phyloP scores from a whole-genome alignment of 441 rosid genomes.

The Erysimum pusillum region DNA sequence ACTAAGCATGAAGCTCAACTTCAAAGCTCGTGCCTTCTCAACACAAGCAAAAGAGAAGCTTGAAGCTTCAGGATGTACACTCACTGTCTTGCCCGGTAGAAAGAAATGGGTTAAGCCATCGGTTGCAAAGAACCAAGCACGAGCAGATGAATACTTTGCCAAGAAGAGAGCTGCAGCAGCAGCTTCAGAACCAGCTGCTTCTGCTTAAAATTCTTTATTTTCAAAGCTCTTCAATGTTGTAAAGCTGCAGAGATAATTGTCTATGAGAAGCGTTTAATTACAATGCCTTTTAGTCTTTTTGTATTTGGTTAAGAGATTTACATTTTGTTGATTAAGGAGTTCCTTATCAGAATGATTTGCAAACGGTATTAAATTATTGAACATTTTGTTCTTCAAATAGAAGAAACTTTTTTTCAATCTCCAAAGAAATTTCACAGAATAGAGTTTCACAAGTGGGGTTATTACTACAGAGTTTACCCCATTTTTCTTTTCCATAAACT shows the following conservation, averaged over 20 bases:
- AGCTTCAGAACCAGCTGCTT: constrained; percentile 53
- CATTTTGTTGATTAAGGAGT: neutral
- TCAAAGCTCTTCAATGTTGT: constrained; percentile 28
- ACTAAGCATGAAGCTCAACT: constrained; percentile 69
- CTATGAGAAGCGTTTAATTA: constrained; percentile 12
- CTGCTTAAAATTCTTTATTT: constrained; percentile 38
- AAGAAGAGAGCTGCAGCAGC: constrained; percentile 83
- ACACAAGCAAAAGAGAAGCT: constrained; percentile 88
- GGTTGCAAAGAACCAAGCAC: constrained; percentile 79
- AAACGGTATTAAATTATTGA: constrained; percentile 30
- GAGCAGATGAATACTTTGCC: constrained; percentile 91
- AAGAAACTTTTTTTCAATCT: constrained; percentile 27
- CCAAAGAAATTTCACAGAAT: constrained; percentile 35
- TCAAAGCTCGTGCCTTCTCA: constrained; percentile 85
- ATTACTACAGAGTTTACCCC: constrained; percentile 42
- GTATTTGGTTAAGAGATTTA: constrained; percentile 8
- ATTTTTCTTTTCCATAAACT: constrained; percentile 16
- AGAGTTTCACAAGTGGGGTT: constrained; percentile 32
- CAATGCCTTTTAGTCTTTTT: constrained; percentile 3
- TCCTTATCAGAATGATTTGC: neutral
- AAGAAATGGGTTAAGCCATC: constrained; percentile 93
- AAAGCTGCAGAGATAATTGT: constrained; percentile 35
- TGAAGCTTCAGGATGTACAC: constrained; percentile 82
- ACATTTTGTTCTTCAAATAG: constrained; percentile 20
- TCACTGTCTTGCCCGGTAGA: constrained; percentile 77